Percentiles rank a stretch among this genome's conserved stretches.
Conservation (phyloP, 164 flowering plant species). For the Nelumbo lutea region DNA sequence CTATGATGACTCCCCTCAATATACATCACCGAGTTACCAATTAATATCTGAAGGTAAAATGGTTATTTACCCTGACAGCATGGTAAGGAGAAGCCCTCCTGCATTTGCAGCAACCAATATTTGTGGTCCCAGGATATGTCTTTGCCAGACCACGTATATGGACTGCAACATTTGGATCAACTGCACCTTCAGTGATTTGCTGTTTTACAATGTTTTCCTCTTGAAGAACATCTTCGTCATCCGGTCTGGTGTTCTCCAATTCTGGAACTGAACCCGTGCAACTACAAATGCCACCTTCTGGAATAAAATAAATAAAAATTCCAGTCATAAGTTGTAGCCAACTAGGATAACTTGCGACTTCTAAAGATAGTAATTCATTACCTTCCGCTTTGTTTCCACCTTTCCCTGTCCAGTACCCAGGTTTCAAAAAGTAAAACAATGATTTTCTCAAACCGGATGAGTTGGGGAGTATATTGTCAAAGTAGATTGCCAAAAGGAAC, state of each 20-base stretch:
- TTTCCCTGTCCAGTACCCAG: conserved; percentile 88
- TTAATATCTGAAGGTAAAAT: not conserved
- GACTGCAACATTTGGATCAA: conserved; percentile 69
- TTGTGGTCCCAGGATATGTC: conserved; percentile 68
- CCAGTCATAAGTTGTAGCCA: conserved; percentile 2
- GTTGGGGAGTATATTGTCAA: conserved; percentile 84
- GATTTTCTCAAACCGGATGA: conserved; percentile 83
- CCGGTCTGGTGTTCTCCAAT: conserved; percentile 42
- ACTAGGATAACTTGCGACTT: not conserved
- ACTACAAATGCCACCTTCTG: conserved; percentile 80
- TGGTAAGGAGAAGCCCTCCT: conserved; percentile 68
- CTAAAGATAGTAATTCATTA: conserved; percentile 20
- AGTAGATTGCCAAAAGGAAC: conserved; percentile 86
- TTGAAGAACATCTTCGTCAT: conserved; percentile 88
- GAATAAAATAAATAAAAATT: conserved; percentile 9
- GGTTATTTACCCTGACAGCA: conserved; percentile 66
- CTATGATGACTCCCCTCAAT: no score
- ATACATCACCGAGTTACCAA: not conserved
- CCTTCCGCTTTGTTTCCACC: conserved; percentile 77
- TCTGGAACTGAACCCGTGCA: conserved; percentile 59
- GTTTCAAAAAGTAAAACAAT: conserved; percentile 63
- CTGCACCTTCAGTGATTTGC: conserved; percentile 42
- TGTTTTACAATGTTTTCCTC: conserved; percentile 75
- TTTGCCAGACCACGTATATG: conserved; percentile 89
- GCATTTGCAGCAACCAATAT: conserved; percentile 69